These are phyloP conservation scores for Singerocomus rubriflavus DNA, from an alignment of 1,284 basidiomycete species.

Conservation along the genomic window DNA sequence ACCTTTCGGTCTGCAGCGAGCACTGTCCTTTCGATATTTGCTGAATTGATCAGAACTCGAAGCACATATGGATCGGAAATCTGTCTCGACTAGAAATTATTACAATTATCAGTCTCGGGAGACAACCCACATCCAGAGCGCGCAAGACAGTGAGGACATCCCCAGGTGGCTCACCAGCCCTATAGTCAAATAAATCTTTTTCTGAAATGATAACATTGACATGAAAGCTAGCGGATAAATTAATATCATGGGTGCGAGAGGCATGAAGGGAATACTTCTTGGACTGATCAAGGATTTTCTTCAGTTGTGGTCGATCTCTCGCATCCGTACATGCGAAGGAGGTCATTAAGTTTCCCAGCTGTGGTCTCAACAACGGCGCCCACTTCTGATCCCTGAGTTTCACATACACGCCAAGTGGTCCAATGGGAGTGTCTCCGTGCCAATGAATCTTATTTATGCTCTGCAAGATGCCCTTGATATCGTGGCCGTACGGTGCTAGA, in stretches of 20 bases:
- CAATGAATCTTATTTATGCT: constrained; percentile 57
- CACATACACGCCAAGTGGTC: constrained; percentile 83
- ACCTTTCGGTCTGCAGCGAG: constrained; percentile 61
- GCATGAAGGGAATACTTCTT: constrained; percentile 51
- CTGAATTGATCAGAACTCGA: constrained; percentile 78
- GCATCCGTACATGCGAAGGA: constrained; percentile 79
- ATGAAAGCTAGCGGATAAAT: constrained; percentile 32
- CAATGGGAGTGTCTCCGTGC: constrained; percentile 74
- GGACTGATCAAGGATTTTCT: constrained; percentile 52
- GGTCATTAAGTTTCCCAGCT: constrained; percentile 62
- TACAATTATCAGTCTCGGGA: neutral
- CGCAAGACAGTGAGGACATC: constrained; percentile 75
- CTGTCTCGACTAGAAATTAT: constrained; percentile 38
- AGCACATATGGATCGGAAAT: constrained; percentile 73
- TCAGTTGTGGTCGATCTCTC: constrained; percentile 64
- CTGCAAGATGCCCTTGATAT: constrained; percentile 60
- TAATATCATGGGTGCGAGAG: constrained; percentile 1
- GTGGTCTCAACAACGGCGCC: constrained; percentile 62
- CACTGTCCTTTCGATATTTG: constrained; percentile 69
- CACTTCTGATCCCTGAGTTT: constrained; percentile 74
- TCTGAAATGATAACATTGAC: constrained; percentile 61
- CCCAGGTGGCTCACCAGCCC: constrained; percentile 59
- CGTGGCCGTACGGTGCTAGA: constrained; percentile 59
- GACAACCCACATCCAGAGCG: constrained; percentile 66
- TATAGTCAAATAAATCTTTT: constrained; percentile 78